Evolutionary conservation across 1,284 basidiomycete species (phyloP).

Genomic region (Trichosporon coremiiforme): DNA sequence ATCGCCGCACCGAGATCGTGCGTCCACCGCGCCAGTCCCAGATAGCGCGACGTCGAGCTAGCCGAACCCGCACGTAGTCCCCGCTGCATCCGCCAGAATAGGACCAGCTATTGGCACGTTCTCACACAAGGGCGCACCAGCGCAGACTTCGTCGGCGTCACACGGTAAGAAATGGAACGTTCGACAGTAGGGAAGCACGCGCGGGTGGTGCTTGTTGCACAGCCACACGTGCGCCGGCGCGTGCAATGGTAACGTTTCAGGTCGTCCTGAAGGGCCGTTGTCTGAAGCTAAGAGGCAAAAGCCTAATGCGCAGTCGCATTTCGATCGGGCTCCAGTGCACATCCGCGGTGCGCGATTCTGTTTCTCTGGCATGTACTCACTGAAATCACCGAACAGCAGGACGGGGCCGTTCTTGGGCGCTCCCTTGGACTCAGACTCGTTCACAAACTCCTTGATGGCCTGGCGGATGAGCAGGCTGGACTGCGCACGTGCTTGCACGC

Average conservation of each 20-base stretch:
- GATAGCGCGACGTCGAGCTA: background rate
- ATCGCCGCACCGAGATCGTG: background rate
- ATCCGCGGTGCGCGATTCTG: background rate
- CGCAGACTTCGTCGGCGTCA: background rate
- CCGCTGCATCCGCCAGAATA: background rate
- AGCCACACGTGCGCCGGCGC: slow-evolving; percentile 9
- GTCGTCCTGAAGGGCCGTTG: background rate
- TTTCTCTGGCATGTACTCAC: slow-evolving; percentile 34
- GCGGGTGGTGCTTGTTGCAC: background rate
- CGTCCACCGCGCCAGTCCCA: background rate
- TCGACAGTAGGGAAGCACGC: background rate
- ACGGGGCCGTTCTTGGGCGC: slow-evolving; percentile 31
- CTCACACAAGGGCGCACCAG: background rate
- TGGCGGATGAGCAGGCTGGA: slow-evolving; percentile 48
- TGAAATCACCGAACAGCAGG: slow-evolving; percentile 53
- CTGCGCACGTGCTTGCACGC: slow-evolving; percentile 42
- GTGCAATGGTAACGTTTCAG: background rate
- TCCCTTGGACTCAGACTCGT: slow-evolving; percentile 19
- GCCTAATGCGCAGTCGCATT: background rate
- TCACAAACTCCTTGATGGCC: slow-evolving; percentile 41
- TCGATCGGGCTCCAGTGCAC: background rate
- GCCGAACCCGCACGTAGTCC: no score
- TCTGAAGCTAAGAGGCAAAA: slow-evolving; percentile 3
- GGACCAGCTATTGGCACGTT: background rate
- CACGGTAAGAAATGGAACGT: background rate